Conservation (phyloP, 2,329 filamentous ascomycete genomes). For the Ceratocystis smalleyi region DNA sequence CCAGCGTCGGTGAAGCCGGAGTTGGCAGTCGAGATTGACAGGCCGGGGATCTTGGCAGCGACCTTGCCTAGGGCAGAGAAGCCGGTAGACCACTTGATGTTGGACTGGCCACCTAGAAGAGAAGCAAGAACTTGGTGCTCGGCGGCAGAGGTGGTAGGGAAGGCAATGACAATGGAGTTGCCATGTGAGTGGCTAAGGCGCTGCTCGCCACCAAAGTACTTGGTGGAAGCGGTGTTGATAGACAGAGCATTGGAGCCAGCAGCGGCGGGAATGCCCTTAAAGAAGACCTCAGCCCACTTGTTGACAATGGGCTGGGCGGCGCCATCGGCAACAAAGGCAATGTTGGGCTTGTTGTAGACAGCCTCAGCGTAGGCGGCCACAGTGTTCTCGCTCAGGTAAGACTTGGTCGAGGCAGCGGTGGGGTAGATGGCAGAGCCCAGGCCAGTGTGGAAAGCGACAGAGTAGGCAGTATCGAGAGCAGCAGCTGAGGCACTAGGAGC, state of each 20-base stretch:
- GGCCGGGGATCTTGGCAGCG: constrained; percentile 47
- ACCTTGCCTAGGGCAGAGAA: constrained; percentile 83
- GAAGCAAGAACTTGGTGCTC: constrained; percentile 76
- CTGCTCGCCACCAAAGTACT: constrained; percentile 93
- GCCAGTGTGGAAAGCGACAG: constrained; percentile 80
- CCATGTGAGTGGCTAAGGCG: constrained; percentile 61
- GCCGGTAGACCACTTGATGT: constrained; percentile 88
- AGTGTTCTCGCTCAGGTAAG: constrained; percentile 64
- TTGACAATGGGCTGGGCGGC: constrained; percentile 58
- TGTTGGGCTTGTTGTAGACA: constrained; percentile 78
- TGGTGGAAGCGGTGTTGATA: constrained; percentile 49
- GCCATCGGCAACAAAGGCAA: constrained; percentile 82
- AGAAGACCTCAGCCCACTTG: constrained; percentile 91
- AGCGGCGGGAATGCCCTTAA: constrained; percentile 50
- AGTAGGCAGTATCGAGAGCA: constrained; percentile 74
- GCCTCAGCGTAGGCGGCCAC: constrained; percentile 61
- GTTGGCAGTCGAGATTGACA: constrained; percentile 59
- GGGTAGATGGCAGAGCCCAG: constrained; percentile 69
- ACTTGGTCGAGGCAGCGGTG: constrained; percentile 51
- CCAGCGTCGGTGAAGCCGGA: constrained; percentile 85
- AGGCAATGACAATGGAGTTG: constrained; percentile 78
- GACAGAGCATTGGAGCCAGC: constrained; percentile 27
- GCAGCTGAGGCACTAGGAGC: constrained; percentile 47
- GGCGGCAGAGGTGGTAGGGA: constrained; percentile 72
- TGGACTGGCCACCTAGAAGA: constrained; percentile 77